Evolutionary conservation across 202 grass and related monocot genomes (phyloP).

Genomic region (Panicum virgatum): DNA sequence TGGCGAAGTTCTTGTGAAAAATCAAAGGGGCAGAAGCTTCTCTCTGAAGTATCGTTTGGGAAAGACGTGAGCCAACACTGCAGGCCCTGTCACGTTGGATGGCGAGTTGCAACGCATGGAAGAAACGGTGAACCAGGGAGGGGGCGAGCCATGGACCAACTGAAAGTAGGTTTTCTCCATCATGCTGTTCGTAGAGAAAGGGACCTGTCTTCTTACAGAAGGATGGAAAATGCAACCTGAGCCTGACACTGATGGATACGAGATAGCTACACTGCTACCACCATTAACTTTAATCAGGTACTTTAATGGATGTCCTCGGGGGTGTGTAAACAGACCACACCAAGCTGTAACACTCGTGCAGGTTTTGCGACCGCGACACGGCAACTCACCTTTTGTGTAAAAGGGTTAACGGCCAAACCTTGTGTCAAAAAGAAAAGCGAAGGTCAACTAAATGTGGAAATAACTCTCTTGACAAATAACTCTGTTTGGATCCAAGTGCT

Average conservation of each 20-base stretch:
- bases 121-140: conserved; percentile 2
- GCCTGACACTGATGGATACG: conserved; percentile 26
- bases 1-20: conserved; percentile 2
- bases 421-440: neutral
- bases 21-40: conserved; percentile 30
- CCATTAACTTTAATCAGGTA: conserved; percentile 34
- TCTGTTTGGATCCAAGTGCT: too few species aligned
- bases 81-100: conserved; percentile 22
- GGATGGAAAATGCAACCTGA: conserved; percentile 18
- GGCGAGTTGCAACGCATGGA: conserved; percentile 5
- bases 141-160: neutral
- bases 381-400: neutral
- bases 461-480: neutral
- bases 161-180: conserved; percentile 19
- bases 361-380: neutral
- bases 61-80: neutral
- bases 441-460: neutral
- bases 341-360: neutral
- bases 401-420: neutral
- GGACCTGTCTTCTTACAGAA: conserved; percentile 33
- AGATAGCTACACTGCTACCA: conserved; percentile 42
- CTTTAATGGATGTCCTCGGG: conserved; percentile 18
- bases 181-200: conserved; percentile 42
- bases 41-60: conserved; percentile 14
- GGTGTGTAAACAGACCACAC: neutral